Evolutionary conservation across 2,329 filamentous ascomycete genomes (phyloP).

Genomic region (Xylaria sp.): DNA sequence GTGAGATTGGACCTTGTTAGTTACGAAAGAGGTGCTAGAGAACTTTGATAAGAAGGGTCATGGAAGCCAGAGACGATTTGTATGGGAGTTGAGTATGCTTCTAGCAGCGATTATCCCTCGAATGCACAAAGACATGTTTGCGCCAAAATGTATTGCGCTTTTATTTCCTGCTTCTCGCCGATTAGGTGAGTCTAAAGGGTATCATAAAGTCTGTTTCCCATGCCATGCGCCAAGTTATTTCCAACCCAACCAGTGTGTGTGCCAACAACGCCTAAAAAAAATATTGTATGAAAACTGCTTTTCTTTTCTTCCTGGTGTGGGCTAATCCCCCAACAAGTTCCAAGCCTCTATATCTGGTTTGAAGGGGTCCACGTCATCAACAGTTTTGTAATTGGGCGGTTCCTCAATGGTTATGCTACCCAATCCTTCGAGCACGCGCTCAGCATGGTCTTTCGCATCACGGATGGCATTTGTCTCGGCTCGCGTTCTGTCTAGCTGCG

Average conservation of each 20-base stretch:
- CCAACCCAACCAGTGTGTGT: not conserved
- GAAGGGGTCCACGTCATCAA: constrained; percentile 29
- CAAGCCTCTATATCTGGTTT: constrained; percentile 39
- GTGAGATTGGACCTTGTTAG: not conserved
- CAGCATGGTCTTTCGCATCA: constrained; percentile 76
- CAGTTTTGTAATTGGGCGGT: constrained; percentile 20
- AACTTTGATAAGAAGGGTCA: not conserved
- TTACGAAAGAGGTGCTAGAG: too few species aligned
- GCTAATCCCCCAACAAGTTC: constrained; percentile 27
- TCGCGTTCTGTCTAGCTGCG: constrained; percentile 73
- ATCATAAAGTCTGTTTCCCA: constrained; percentile 35
- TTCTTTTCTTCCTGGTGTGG: not conserved
- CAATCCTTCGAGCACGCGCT: constrained; percentile 76
- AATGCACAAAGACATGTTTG: not conserved
- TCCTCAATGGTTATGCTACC: constrained; percentile 59
- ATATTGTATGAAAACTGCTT: not conserved
- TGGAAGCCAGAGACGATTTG: not conserved
- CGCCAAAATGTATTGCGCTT: not conserved
- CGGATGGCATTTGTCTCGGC: constrained; percentile 80
- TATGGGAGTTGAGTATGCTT: not conserved
- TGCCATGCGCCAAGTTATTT: constrained; percentile 13
- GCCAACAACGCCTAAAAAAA: constrained; percentile 18
- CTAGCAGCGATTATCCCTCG: not conserved
- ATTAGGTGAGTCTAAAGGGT: constrained; percentile 36
- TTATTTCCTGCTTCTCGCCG: not conserved